These are phyloP conservation scores for Eragrostis nindensis DNA, from an alignment of 176 grass and related monocot genomes.

Conservation along the genomic window DNA sequence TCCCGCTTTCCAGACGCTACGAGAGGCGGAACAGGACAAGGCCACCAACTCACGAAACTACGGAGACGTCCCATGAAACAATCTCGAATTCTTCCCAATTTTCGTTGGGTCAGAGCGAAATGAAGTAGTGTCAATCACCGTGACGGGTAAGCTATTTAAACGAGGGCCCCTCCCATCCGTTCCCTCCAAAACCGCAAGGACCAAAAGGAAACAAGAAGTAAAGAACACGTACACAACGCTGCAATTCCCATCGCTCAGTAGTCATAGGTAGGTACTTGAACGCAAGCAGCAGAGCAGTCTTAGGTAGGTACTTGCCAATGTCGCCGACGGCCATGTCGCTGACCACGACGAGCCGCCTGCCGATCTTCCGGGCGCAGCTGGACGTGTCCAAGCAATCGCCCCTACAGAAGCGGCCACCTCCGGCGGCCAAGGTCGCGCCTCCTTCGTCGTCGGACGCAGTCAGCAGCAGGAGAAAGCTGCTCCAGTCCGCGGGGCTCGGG, in stretches of 20 bases:
- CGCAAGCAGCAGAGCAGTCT: not conserved
- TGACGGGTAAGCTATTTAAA: conserved; percentile 44
- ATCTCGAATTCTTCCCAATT: not conserved
- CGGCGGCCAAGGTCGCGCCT: not conserved
- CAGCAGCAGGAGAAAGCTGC: conserved; percentile 54
- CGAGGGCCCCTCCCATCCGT: not conserved
- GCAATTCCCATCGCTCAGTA: not conserved
- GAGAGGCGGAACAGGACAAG: conserved; percentile 24
- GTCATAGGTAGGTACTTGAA: not conserved
- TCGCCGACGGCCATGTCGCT: conserved; percentile 55
- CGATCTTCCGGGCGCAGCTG: conserved; percentile 57
- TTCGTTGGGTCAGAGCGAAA: not conserved
- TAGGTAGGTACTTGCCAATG: conserved; percentile 23
- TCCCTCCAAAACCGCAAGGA: conserved; percentile 7
- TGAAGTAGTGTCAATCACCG: not conserved
- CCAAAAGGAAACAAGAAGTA: not conserved
- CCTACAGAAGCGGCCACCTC: not conserved
- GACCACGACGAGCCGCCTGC: conserved; percentile 44
- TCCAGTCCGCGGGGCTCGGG: conserved; percentile 49
- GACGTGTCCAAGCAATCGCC: conserved; percentile 48
- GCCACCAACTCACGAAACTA: conserved; percentile 21
- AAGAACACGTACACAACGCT: not conserved
- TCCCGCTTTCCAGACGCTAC: conserved; percentile 30
- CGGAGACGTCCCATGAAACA: conserved; percentile 3
- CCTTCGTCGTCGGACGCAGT: conserved; percentile 5